Percentiles rank a stretch among this genome's conserved stretches.
Conservation (phyloP, 1,284 basidiomycete species). For the Trametes polyzona region DNA sequence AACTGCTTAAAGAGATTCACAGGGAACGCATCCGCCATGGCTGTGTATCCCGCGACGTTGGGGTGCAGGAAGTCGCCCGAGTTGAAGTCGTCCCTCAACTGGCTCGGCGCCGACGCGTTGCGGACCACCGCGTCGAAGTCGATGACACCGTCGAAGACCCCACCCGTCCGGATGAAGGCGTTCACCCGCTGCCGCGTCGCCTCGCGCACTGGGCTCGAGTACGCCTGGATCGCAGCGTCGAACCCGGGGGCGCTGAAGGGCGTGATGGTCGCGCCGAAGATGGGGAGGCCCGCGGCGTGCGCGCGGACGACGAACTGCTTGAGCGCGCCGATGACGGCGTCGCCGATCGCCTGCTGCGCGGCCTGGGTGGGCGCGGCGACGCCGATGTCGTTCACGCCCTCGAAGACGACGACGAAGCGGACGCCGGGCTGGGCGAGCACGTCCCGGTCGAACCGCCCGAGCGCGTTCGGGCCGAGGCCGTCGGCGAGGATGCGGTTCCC, state of each 20-base stretch:
- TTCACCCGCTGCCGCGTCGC: conserved; percentile 47
- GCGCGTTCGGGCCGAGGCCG: conserved; percentile 50
- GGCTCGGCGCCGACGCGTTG: conserved; percentile 43
- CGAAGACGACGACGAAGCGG: conserved; percentile 52
- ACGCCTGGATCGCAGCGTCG: conserved; percentile 40
- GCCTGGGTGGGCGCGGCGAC: conserved; percentile 38
- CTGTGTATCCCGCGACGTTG: conserved; percentile 48
- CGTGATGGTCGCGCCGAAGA: conserved; percentile 55
- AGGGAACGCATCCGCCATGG: conserved; percentile 46
- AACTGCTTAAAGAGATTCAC: conserved; percentile 41
- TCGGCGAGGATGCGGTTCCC: conserved; percentile 55
- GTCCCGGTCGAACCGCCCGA: conserved; percentile 53
- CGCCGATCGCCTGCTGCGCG: conserved; percentile 43
- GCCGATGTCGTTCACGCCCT: conserved; percentile 59
- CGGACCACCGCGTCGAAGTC: conserved; percentile 50
- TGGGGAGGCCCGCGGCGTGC: conserved; percentile 45
- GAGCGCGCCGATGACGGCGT: conserved; percentile 47
- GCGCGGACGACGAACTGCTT: conserved; percentile 49
- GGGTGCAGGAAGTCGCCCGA: conserved; percentile 53
- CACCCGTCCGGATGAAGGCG: conserved; percentile 45
- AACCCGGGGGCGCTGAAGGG: conserved; percentile 44
- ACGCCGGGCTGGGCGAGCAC: conserved; percentile 50
- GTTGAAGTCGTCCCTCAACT: conserved; percentile 43
- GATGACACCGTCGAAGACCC: conserved; percentile 49
- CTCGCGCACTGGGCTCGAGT: conserved; percentile 45